phyloP scores from a whole-genome alignment of 1,139 yeast genomes.

The Yamadazyma jaroonii region DNA sequence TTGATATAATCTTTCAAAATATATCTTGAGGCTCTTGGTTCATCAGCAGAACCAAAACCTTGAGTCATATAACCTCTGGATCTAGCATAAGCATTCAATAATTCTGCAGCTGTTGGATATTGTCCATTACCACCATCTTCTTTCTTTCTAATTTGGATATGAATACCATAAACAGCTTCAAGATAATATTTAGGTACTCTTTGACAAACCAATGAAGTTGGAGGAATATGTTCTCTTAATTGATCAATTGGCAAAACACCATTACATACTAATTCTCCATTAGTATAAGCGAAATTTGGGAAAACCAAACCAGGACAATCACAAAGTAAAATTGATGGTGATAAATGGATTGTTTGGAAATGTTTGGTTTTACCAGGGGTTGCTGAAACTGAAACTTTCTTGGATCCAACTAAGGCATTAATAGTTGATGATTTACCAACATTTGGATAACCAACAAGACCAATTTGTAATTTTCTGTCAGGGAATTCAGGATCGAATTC shows the following conservation, averaged over 20 bases:
- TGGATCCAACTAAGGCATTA: slow-evolving; percentile 92
- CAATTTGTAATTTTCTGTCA: slow-evolving; percentile 76
- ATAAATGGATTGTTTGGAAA: slow-evolving; percentile 90
- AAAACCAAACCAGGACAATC: slow-evolving; percentile 99
- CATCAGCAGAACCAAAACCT: slow-evolving; percentile 96
- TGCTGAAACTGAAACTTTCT: slow-evolving; percentile 94
- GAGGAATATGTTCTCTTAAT: slow-evolving; percentile 91
- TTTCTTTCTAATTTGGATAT: slow-evolving; percentile 66
- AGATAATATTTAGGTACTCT: slow-evolving; percentile 85
- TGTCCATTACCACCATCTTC: slow-evolving; percentile 89
- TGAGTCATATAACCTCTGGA: slow-evolving; percentile 98
- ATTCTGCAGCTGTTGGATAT: slow-evolving; percentile 82
- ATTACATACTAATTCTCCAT: slow-evolving; percentile 94
- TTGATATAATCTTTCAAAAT: slow-evolving; percentile 91
- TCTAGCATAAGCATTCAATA: slow-evolving; percentile 89
- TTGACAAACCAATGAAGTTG: slow-evolving; percentile 79
- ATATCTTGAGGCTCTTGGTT: slow-evolving; percentile 90
- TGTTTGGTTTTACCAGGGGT: slow-evolving; percentile 99
- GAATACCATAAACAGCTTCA: slow-evolving; percentile 93
- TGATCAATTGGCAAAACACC: slow-evolving; percentile 99
- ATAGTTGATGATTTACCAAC: slow-evolving; percentile 97
- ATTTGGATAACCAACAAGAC: slow-evolving; percentile 94
- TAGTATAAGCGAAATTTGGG: slow-evolving; percentile 95
- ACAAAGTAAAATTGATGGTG: slow-evolving; percentile 81
- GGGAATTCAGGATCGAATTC: slow-evolving; percentile 51